Base-by-base conservation (phyloP, 352 stramenopile genomes). In the Globisporangium cylindrosporum region DNA sequence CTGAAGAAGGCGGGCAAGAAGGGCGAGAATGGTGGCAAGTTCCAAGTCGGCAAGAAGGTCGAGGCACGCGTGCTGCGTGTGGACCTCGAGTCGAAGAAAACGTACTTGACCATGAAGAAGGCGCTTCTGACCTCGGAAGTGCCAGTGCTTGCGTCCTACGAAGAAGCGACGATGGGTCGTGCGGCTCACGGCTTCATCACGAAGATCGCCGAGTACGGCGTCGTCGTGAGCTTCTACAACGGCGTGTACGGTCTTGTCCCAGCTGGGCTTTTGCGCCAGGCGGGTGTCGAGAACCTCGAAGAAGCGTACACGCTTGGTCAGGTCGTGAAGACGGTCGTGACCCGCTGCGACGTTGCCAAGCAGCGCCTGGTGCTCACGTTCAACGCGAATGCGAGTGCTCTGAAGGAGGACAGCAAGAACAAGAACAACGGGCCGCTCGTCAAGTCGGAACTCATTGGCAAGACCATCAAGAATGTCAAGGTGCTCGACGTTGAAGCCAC, bases 141-240 rank as follows among this genome's bases (percentile, higher is more conserved):
- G 25, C 79, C 93, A 15, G 78, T 92, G 5, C 81, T 98, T 14
- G 84, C 84, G 43, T 88, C 82, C 20, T 97, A 88, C 69, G 74
- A 87, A 18, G 73, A 93, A 49, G 82, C 93, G 0, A 87, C 78
- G 51, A 77, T 88, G 10, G 92, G 89, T 9, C 71, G 86, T 38
- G 73, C 97, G 5, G 84, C 82, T 2, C 86, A 93, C 61, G 96
- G 97, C 15, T 98, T 97, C 74, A 90, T 99, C 63, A 98, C 94
- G 20, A 98, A 97, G 72, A 91, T 98, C 49, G 93, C 95, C 64
- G 82, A 97, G 25, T 94, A 91, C 64, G 93, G 94, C 25, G 77
- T 99, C 18, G 94, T 95, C 64, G 92, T 99, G 29, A 98, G 86
- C 49, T 99, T 99, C 72, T 99, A 96, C 85, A 97, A 98, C 73